Conservation (phyloP, 106 monocot genomes). For the Dendrobium catenatum region DNA sequence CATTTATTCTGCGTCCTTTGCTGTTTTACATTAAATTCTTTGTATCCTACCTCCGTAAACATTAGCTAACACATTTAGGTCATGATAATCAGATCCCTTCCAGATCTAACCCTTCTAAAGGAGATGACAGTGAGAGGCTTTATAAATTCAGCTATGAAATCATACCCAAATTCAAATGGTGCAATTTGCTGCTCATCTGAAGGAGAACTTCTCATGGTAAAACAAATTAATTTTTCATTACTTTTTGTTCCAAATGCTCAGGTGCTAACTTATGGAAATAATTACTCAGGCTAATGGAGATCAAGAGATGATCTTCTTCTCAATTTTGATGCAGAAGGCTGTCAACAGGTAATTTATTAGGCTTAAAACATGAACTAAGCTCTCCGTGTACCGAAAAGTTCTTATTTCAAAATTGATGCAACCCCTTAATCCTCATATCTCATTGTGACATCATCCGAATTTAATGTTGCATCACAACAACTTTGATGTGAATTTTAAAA, state of each 20-base stretch:
- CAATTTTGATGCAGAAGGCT: slow-evolving; percentile 33
- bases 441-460: background rate
- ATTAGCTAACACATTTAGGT: background rate
- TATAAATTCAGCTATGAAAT: slow-evolving; percentile 20
- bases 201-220: slow-evolving; percentile 68
- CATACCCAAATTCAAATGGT: slow-evolving; percentile 15
- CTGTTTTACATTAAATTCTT: background rate
- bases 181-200: slow-evolving; percentile 51
- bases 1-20: background rate
- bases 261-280: slow-evolving; percentile 1
- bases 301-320: slow-evolving; percentile 56
- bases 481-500: background rate
- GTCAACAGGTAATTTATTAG: slow-evolving; percentile 44
- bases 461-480: background rate
- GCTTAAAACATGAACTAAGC: background rate
- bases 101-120: slow-evolving; percentile 56
- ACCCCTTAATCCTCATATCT: background rate
- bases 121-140: slow-evolving; percentile 46
- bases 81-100: slow-evolving; percentile 52
- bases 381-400: background rate
- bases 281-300: slow-evolving; percentile 54
- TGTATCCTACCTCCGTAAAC: background rate
- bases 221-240: background rate
- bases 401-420: background rate
- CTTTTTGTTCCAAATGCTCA: background rate